Percentiles rank a stretch among this genome's conserved stretches.
phyloP scores from a whole-genome alignment of 75 land plant genomes.

The Pinus albicaulis region DNA sequence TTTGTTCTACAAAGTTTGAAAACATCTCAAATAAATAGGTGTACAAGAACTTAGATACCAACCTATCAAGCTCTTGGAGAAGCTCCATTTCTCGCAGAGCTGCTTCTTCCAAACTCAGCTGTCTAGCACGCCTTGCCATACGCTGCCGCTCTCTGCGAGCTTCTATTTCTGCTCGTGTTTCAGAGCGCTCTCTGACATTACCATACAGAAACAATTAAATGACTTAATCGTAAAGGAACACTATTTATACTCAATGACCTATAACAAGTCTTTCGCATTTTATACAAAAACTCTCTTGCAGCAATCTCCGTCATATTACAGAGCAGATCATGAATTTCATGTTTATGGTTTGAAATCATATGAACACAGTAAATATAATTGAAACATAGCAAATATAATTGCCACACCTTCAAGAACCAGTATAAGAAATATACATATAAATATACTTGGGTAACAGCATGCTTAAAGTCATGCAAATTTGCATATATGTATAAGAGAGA shows the following conservation, averaged over 20 bases:
- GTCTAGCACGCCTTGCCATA: slow-evolving; percentile 53
- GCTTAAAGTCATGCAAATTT: too few species aligned
- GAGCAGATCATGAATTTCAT: too few species aligned
- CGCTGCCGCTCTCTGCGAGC: slow-evolving; percentile 78
- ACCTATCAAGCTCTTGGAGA: slow-evolving; percentile 92
- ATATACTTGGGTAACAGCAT: too few species aligned
- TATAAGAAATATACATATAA: too few species aligned
- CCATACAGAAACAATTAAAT: background rate
- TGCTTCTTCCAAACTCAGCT: slow-evolving; percentile 74
- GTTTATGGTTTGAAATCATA: too few species aligned
- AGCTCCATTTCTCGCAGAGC: slow-evolving; percentile 78
- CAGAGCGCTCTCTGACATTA: slow-evolving; percentile 57
- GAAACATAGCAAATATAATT: too few species aligned
- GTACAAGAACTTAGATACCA: background rate
- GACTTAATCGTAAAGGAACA: background rate
- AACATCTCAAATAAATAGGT: background rate
- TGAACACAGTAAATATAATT: too few species aligned
- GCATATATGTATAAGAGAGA: too few species aligned
- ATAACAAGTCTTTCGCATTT: background rate
- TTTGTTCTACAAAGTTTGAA: background rate
- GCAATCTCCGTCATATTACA: too few species aligned
- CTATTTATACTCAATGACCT: background rate
- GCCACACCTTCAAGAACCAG: too few species aligned
- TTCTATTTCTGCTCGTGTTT: slow-evolving; percentile 57
- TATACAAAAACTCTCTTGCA: background rate